Conservation (phyloP, 495 filamentous ascomycete genomes). For the Lasiosphaeriaceae sp. region DNA sequence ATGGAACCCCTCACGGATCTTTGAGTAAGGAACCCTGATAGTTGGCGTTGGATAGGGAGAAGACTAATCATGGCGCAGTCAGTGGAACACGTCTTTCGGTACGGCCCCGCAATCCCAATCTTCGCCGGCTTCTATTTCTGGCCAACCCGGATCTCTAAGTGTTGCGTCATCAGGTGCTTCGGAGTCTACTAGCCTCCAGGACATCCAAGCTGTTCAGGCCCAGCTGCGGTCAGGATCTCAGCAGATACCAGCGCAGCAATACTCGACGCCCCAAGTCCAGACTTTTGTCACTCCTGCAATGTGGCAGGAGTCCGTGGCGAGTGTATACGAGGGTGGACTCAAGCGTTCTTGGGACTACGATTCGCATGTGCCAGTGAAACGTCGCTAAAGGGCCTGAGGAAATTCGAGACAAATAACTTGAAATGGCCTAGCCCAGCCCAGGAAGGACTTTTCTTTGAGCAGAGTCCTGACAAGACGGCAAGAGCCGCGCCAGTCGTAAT, state of each 20-base stretch:
- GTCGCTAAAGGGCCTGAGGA: slow-evolving; percentile 12
- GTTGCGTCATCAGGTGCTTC: slow-evolving; percentile 43
- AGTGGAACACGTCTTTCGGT: slow-evolving; percentile 91
- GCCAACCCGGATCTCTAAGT: slow-evolving; percentile 40
- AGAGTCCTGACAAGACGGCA: too few relatives aligned
- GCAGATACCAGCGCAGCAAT: slow-evolving; percentile 51
- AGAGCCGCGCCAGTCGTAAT: too few relatives aligned
- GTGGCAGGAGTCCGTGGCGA: slow-evolving; percentile 95
- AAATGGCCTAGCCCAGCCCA: too few relatives aligned
- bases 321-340: slow-evolving; percentile 73
- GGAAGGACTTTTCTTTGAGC: too few relatives aligned
- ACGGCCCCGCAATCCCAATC: slow-evolving; percentile 47
- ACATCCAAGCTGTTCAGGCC: slow-evolving; percentile 45
- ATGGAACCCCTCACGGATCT: slow-evolving; percentile 92
- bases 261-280: slow-evolving; percentile 49
- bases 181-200: slow-evolving; percentile 49
- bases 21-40: slow-evolving; percentile 67
- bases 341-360: slow-evolving; percentile 73
- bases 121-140: slow-evolving; percentile 35
- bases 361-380: slow-evolving; percentile 24
- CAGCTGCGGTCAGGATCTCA: slow-evolving; percentile 52
- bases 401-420: too few relatives aligned
- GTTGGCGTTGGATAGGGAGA: not conserved
- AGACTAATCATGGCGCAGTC: slow-evolving; percentile 49
- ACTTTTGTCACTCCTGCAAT: slow-evolving; percentile 86